Base-by-base conservation (phyloP, 768 basidiomycete genomes). In the Paxillus involutus region DNA sequence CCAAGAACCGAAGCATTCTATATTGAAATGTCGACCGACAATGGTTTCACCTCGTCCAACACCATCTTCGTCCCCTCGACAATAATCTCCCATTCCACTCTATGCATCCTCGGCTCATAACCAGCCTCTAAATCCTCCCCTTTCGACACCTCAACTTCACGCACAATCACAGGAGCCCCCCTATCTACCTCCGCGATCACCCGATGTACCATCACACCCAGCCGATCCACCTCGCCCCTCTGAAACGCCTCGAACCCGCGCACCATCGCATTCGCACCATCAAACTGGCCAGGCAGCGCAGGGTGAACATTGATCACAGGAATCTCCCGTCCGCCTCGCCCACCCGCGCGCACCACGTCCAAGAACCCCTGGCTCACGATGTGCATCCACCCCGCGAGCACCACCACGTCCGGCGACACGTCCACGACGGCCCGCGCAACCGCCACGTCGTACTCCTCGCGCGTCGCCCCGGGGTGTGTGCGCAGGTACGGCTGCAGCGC, bases 371-470 rank as follows among this genome's bases (percentile, higher is more conserved):
- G 86, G 53, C 87, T 85, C 54, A 98, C 79, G 63, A 98, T 91
- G 64, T 98, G 95, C 96, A 99, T 98, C 92, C 94, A 99, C 0
- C 97, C 97, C 0, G 96, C 97, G n/a, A 98, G 79, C 7, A 98
- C 90, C 45, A 98, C 82, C 24, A 96, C 68, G 70, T 98, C 91
- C 0, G 96, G 96, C 32, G 74, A 71, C 17, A 76, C 81, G 24
- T 71, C 66, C 6, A 89, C 63, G 4, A 93, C 84, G 49, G 84
- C 78, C 32, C 80, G 73, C 8, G 91, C 92, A 1, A 95, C 80
- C 65, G 91, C 89, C 3, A 75, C 72, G 65, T 96, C 96, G 71
- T 97, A 98, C 66, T 96, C 91, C 44, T 81, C 75, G 17, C 96
- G 77, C 5, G 90, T 89, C 59, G 83, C 83, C 21, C 81, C 84